Evolutionary conservation across 2,329 filamentous ascomycete species (phyloP).

Genomic region (Emydomyces testavorans): DNA sequence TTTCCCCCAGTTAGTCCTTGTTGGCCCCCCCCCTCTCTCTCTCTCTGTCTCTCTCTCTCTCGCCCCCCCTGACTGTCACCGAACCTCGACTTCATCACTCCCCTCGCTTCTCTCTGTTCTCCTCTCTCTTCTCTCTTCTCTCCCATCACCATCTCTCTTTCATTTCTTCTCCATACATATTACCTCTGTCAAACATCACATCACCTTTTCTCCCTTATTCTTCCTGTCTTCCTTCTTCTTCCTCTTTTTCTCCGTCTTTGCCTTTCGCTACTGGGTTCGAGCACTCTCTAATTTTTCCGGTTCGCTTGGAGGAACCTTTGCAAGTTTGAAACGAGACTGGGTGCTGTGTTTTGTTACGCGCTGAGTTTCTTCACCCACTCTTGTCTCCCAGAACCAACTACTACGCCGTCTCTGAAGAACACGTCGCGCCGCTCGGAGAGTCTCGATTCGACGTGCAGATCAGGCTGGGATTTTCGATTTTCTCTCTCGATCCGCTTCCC

Average conservation of each 20-base stretch:
- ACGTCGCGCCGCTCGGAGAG: too few relatives aligned
- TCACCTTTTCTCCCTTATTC: slow-evolving; percentile 10
- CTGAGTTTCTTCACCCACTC: background rate
- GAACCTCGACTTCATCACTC: too few relatives aligned
- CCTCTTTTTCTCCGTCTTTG: slow-evolving; percentile 2
- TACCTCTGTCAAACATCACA: slow-evolving; percentile 11
- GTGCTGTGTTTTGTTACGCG: background rate
- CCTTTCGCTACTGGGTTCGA: slow-evolving; percentile 4
- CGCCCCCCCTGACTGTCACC: too few relatives aligned
- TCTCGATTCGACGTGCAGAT: too few relatives aligned
- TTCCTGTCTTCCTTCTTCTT: slow-evolving; percentile 8
- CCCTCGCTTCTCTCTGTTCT: slow-evolving; percentile 19
- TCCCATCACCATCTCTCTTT: slow-evolving; percentile 16
- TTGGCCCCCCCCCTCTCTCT: slow-evolving; percentile 16
- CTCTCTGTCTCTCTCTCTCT: slow-evolving; percentile 15
- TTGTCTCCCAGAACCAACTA: too few relatives aligned
- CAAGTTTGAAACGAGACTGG: slow-evolving; percentile 6
- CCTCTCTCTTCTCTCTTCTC: slow-evolving; percentile 22
- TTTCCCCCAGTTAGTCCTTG: background rate
- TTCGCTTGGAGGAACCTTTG: background rate
- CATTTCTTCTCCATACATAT: slow-evolving; percentile 11
- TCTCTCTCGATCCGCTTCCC: slow-evolving; percentile 12
- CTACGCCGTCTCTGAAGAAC: too few relatives aligned
- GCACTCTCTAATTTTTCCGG: background rate
- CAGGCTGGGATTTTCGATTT: too few relatives aligned